Percentiles rank a stretch among this genome's conserved stretches.
Evolutionary conservation across 2,329 filamentous ascomycete genomes (phyloP).

Genomic region (Xylariaceae sp.): DNA sequence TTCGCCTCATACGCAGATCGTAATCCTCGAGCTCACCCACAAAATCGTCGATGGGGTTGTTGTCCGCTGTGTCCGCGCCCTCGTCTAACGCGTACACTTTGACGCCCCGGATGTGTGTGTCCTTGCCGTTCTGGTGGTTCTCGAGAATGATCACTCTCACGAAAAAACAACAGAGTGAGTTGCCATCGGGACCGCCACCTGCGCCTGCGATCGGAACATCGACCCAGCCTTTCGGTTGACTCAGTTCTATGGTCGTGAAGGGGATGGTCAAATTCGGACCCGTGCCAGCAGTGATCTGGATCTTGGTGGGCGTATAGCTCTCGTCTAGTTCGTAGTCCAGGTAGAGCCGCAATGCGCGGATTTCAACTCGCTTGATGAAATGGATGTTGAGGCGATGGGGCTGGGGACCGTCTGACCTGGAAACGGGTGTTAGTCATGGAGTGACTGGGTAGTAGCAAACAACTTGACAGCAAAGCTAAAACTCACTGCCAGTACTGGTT

Average conservation of each 20-base stretch:
- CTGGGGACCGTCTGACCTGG: conserved; percentile 73
- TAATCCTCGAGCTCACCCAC: conserved; percentile 30
- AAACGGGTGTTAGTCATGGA: neutral
- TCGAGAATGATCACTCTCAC: conserved; percentile 87
- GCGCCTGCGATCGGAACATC: conserved; percentile 61
- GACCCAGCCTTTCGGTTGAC: conserved; percentile 82
- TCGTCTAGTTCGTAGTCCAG: conserved; percentile 92
- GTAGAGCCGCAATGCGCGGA: conserved; percentile 72
- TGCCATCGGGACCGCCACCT: conserved; percentile 58
- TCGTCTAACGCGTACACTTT: conserved; percentile 68
- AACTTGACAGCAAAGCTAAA: neutral
- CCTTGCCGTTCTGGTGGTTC: conserved; percentile 98
- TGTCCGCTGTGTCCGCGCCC: conserved; percentile 36
- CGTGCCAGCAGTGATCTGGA: conserved; percentile 82
- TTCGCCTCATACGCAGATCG: conserved; percentile 24
- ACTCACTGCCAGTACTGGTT: conserved; percentile 73
- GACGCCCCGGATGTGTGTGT: conserved; percentile 91
- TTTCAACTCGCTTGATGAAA: conserved; percentile 76
- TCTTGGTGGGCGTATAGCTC: conserved; percentile 92
- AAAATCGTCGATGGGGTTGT: conserved; percentile 34
- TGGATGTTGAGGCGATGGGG: conserved; percentile 79
- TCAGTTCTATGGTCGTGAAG: conserved; percentile 74
- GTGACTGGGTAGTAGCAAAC: neutral
- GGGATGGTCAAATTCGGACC: conserved; percentile 87
- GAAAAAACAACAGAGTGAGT: conserved; percentile 79